Evolutionary conservation across 352 stramenopile genomes (phyloP).

Genomic region (Globisporangium polare): DNA sequence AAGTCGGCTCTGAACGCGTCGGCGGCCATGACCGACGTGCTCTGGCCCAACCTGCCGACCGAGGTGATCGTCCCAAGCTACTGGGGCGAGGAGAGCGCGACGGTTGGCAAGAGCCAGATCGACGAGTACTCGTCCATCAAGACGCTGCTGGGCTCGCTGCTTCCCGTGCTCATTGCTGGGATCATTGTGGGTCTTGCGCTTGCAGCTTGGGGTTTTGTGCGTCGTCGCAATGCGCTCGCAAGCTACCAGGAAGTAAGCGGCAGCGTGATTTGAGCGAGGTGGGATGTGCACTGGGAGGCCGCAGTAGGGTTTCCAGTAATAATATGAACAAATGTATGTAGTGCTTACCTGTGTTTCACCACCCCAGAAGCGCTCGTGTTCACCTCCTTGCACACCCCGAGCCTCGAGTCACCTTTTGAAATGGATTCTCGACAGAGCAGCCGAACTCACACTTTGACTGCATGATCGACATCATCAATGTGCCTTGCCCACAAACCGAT

Average conservation of each 20-base stretch:
- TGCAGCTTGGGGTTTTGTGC: slow-evolving; percentile 23
- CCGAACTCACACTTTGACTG: no score
- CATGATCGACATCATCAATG: no score
- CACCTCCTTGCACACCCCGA: no score
- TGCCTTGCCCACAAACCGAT: no score
- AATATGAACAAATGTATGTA: not conserved
- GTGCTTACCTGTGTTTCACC: not conserved
- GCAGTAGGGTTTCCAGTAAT: not conserved
- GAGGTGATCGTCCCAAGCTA: slow-evolving; percentile 56
- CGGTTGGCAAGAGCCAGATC: slow-evolving; percentile 26
- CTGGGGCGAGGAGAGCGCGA: slow-evolving; percentile 47
- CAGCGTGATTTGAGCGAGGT: slow-evolving; percentile 6
- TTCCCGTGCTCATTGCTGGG: slow-evolving; percentile 56
- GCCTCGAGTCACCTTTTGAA: no score
- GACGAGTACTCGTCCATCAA: slow-evolving; percentile 43
- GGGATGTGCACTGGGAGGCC: not conserved
- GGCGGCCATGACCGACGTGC: slow-evolving; percentile 50
- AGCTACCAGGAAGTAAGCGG: slow-evolving; percentile 9
- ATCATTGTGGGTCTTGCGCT: slow-evolving; percentile 34
- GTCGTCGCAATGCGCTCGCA: slow-evolving; percentile 1
- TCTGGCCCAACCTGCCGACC: slow-evolving; percentile 45
- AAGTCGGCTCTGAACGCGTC: slow-evolving; percentile 23
- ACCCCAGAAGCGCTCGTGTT: no score
- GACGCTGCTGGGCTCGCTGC: slow-evolving; percentile 34
- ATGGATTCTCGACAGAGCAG: no score